Percentiles rank a stretch among this genome's conserved stretches.
Conservation (phyloP, 306 rosid genomes). For the Purshia tridentata region DNA sequence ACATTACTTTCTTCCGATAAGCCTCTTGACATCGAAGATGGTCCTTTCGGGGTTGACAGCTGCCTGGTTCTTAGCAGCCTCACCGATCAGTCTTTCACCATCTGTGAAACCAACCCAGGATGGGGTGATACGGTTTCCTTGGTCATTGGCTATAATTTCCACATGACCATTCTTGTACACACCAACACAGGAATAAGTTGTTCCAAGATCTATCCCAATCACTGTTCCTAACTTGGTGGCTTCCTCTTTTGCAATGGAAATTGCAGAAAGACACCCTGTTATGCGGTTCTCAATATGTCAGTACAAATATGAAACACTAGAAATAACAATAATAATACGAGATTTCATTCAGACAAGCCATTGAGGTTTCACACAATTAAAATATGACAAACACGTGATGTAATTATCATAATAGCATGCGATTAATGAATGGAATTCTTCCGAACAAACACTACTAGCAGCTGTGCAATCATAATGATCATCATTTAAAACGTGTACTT, state of each 20-base stretch:
- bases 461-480: not conserved
- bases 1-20: slow-evolving; percentile 89
- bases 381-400: not conserved
- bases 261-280: slow-evolving; percentile 73
- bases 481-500: not conserved
- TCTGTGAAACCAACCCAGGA: slow-evolving; percentile 96
- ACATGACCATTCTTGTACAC: slow-evolving; percentile 96
- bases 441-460: not conserved
- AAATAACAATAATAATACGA: not conserved
- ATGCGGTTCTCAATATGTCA: slow-evolving; percentile 22
- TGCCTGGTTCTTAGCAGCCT: slow-evolving; percentile 99
- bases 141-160: slow-evolving; percentile 98
- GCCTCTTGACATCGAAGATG: slow-evolving; percentile 95
- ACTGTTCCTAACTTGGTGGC: slow-evolving; percentile 88
- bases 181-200: slow-evolving; percentile 97
- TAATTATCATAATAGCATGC: not conserved
- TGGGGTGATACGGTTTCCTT: slow-evolving; percentile 98
- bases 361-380: too few species aligned
- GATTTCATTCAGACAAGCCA: not conserved
- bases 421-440: not conserved
- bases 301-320: not conserved
- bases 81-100: slow-evolving; percentile 88
- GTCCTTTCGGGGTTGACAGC: slow-evolving; percentile 95
- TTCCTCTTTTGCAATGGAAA: slow-evolving; percentile 88
- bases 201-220: slow-evolving; percentile 95